These are phyloP conservation scores for Leucoagaricus sp. DNA, from an alignment of 1,284 basidiomycete species.

Conservation along the genomic window DNA sequence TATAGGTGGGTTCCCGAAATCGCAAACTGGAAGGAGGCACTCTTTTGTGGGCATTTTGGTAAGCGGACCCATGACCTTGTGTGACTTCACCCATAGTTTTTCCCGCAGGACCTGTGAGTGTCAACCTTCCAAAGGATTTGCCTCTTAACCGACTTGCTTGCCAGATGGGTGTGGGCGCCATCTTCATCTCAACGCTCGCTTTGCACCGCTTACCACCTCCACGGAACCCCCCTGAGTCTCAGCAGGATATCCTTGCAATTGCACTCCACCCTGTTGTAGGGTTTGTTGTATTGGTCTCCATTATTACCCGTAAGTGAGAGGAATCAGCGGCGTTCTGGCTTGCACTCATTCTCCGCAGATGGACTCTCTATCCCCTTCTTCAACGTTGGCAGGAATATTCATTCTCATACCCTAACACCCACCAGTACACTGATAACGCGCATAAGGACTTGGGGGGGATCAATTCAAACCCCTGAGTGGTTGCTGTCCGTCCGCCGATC, in stretches of 20 bases:
- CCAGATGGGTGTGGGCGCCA: conserved; percentile 82
- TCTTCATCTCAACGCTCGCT: conserved; percentile 85
- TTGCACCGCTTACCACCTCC: conserved; percentile 66
- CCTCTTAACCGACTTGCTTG: background rate
- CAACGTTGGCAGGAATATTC: conserved; percentile 63
- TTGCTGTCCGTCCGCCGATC: background rate
- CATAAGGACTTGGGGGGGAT: background rate
- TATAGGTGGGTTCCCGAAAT: conserved; percentile 89
- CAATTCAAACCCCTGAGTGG: conserved; percentile 22
- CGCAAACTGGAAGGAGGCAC: conserved; percentile 72
- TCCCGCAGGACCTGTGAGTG: conserved; percentile 54
- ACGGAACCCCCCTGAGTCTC: conserved; percentile 55
- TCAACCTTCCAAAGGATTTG: background rate
- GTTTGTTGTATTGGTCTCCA: conserved; percentile 84
- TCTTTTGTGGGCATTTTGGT: conserved; percentile 91
- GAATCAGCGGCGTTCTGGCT: too few species aligned
- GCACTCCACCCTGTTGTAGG: conserved; percentile 79
- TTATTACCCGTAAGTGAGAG: conserved; percentile 68
- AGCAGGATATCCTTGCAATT: conserved; percentile 71
- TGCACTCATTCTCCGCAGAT: too few species aligned
- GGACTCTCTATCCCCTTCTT: conserved; percentile 91
- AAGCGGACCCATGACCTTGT: conserved; percentile 14
- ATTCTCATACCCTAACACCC: conserved; percentile 44
- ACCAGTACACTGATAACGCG: background rate
- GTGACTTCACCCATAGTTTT: background rate